Percentiles rank a stretch among this genome's conserved stretches.
Evolutionary conservation across 75 land plant genomes (phyloP).

Genomic region (Selaginella tamariscina): DNA sequence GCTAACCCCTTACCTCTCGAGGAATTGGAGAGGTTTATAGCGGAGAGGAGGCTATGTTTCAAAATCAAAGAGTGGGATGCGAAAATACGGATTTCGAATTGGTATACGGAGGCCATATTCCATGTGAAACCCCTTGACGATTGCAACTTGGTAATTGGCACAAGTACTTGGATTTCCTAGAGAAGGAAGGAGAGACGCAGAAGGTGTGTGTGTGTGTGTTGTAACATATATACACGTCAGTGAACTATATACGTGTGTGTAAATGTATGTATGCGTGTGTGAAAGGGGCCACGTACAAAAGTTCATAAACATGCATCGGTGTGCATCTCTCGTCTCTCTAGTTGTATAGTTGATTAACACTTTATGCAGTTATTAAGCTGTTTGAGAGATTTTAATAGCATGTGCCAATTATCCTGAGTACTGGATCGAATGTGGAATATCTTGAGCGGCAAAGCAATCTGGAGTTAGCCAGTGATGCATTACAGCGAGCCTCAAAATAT

Average conservation of each 20-base stretch:
- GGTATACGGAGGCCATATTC: too few relatives aligned
- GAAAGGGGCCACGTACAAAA: too few relatives aligned
- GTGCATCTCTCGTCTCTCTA: too few relatives aligned
- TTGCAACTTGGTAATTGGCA: conserved; percentile 93
- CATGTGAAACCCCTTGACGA: conserved; percentile 90
- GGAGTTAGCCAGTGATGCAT: conserved; percentile 77
- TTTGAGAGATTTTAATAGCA: conserved; percentile 89
- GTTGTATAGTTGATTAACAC: not conserved
- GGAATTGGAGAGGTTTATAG: conserved; percentile 75
- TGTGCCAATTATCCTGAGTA: conserved; percentile 97
- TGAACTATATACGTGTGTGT: too few relatives aligned
- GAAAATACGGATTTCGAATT: conserved; percentile 80
- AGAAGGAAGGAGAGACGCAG: conserved; percentile 60
- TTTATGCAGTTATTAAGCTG: conserved; percentile 50
- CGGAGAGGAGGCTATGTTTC: conserved; percentile 68
- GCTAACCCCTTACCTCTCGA: conserved; percentile 13
- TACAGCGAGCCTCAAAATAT: conserved; percentile 72
- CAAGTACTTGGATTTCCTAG: conserved; percentile 83
- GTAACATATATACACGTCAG: too few relatives aligned
- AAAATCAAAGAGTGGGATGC: conserved; percentile 86
- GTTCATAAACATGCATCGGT: too few relatives aligned
- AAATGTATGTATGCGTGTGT: too few relatives aligned
- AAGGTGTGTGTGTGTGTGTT: conserved; percentile 51
- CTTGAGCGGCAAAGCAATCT: conserved; percentile 64
- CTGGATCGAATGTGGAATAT: conserved; percentile 77